Evolutionary conservation across 1,139 yeast species (phyloP).

Genomic region (Yamadazyma triangularis): DNA sequence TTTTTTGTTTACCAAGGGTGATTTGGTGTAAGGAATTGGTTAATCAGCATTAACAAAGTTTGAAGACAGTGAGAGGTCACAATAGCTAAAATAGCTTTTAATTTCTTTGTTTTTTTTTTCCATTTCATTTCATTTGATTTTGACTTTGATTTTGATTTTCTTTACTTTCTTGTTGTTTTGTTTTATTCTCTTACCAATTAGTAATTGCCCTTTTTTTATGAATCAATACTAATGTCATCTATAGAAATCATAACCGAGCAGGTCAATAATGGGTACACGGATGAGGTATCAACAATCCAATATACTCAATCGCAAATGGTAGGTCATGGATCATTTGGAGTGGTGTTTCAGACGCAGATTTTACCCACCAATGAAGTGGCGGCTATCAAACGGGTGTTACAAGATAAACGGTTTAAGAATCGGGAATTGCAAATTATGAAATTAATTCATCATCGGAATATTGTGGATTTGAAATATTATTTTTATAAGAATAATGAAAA

Average conservation of each 20-base stretch:
- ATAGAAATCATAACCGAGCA: constrained; percentile 62
- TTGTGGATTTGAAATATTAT: constrained; percentile 83
- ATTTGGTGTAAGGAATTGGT: too few relatives aligned
- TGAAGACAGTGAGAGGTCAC: too few relatives aligned
- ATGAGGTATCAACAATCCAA: constrained; percentile 54
- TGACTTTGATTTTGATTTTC: too few relatives aligned
- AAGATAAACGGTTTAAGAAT: constrained; percentile 92
- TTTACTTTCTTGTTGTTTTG: too few relatives aligned
- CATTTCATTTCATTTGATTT: too few relatives aligned
- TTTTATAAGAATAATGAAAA: constrained; percentile 79
- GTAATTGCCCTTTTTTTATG: neutral
- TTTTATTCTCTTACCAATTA: too few relatives aligned
- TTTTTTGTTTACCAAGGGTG: too few relatives aligned
- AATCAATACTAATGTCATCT: constrained; percentile 40
- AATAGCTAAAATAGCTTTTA: too few relatives aligned
- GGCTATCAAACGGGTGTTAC: constrained; percentile 91
- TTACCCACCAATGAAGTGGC: constrained; percentile 73
- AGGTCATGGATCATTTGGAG: constrained; percentile 97
- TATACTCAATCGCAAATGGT: constrained; percentile 81
- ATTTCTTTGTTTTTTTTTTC: too few relatives aligned
- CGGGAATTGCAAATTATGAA: constrained; percentile 97
- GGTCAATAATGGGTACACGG: constrained; percentile 73
- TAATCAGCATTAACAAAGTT: too few relatives aligned
- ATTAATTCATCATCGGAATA: constrained; percentile 76
- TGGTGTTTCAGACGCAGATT: constrained; percentile 83